These are phyloP conservation scores for Aspergillus wentii DNA, from an alignment of 495 filamentous ascomycete species.

Conservation along the genomic window DNA sequence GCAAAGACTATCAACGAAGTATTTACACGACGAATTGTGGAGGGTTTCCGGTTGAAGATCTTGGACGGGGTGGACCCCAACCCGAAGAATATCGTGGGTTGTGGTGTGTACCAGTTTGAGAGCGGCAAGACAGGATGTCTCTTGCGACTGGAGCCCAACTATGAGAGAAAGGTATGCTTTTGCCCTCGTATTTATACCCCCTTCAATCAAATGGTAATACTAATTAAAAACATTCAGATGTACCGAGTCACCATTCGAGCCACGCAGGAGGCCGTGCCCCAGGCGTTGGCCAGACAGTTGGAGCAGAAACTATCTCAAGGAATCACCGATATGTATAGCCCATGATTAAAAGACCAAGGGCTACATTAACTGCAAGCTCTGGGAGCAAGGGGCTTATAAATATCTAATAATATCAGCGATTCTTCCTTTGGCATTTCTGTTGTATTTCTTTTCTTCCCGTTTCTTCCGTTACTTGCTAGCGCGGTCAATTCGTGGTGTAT, in stretches of 20 bases:
- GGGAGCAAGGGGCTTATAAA: no score
- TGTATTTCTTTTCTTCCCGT: no score
- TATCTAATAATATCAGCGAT: no score
- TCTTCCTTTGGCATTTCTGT: no score
- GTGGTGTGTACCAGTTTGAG: constrained; percentile 80
- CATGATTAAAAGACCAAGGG: no score
- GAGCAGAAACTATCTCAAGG: constrained; percentile 70
- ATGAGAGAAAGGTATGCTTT: constrained; percentile 69
- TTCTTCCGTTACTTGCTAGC: no score
- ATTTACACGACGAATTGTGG: constrained; percentile 62
- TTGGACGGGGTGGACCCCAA: constrained; percentile 85
- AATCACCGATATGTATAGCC: constrained; percentile 9
- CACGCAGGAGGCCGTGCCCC: constrained; percentile 84
- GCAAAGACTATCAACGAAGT: constrained; percentile 45
- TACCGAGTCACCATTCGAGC: constrained; percentile 90
- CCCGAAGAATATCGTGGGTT: constrained; percentile 86
- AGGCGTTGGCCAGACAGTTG: constrained; percentile 77
- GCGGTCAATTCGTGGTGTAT: no score
- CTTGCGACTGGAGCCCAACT: constrained; percentile 91
- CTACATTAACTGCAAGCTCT: no score
- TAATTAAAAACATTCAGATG: constrained; percentile 59
- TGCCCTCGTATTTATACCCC: neutral
- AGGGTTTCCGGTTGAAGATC: constrained; percentile 85
- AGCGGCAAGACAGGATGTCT: constrained; percentile 92
- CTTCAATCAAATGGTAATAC: constrained; percentile 1